Base-by-base conservation (phyloP, 768 basidiomycete genomes). In the Mycena belliarum region DNA sequence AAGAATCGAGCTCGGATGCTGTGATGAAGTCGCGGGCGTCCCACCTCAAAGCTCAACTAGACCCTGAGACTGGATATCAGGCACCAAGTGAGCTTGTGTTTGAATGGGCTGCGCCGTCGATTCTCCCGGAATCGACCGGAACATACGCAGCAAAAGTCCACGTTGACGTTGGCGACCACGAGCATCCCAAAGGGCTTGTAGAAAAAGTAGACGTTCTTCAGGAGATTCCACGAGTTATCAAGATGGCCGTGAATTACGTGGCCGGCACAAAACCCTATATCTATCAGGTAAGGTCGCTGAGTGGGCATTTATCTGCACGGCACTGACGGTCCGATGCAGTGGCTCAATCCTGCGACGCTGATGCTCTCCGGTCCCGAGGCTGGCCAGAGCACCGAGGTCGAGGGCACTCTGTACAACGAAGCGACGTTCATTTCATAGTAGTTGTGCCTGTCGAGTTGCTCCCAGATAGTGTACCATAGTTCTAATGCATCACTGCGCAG, bases 161-260 rank as follows among this genome's bases (percentile, higher is more conserved):
- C 21, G 75, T 81, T 32, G 82, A 87, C 55, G 73, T 94, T 43
- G 88, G 91, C 24, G 70, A 75, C 48, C 73, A 83, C 25, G 71
- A 75, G 52, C 70, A 74, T n/a, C 84, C 86, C 15, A 85, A 83
- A 37, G 93, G 93, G 1, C 75, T 97, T 64, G 81, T 95, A 49
- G 92, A 94, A 72, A 95, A 96, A 73, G 92, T 98, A 25, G 95
- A 99, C 67, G 86, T 98, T 3, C 82, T 99, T 10, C 95, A 91
- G 6, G 95, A 99, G 76, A 92, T 97, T 62, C 97, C 97, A 12
- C 87, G 88, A 59, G 86, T 96, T 52, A 75, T 99, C 70, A 93
- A 94, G 78, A 85, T 94, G 72, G 88, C 94, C 60, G 87, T 99
- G 63, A 93, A 88, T 68, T 96, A 96, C 66, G 94, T 94, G 35